A percentile compares a stretch with the other conserved stretches of the same genome.
Conservation (phyloP, 2,329 filamentous ascomycete species). For the Septoria petroselini region DNA sequence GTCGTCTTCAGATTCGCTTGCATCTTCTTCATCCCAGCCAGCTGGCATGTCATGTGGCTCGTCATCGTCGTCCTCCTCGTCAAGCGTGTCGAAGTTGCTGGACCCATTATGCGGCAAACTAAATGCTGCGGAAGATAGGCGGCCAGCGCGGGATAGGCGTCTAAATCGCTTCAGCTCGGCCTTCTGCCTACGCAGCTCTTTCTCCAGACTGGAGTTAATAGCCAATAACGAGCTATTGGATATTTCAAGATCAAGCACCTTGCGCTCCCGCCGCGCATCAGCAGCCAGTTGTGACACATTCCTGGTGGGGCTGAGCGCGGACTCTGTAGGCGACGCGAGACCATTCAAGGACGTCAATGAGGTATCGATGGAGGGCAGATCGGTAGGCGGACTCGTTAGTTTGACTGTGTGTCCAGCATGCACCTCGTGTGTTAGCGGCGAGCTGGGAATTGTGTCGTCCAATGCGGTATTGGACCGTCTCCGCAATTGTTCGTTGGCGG, state of each 20-base stretch:
- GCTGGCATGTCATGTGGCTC: slow-evolving; percentile 6
- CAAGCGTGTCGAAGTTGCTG: slow-evolving; percentile 32
- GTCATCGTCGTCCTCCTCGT: slow-evolving; percentile 36
- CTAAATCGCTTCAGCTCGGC: slow-evolving; percentile 81
- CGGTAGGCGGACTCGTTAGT: slow-evolving; percentile 21
- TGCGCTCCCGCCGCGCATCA: slow-evolving; percentile 87
- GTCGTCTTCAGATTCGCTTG: slow-evolving; percentile 32
- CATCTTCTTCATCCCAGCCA: slow-evolving; percentile 38
- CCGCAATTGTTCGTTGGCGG: slow-evolving; percentile 36
- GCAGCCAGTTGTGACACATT: slow-evolving; percentile 72
- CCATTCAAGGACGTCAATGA: slow-evolving; percentile 24
- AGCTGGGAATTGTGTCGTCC: slow-evolving; percentile 21
- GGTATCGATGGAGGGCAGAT: slow-evolving; percentile 32
- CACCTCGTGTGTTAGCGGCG: slow-evolving; percentile 26
- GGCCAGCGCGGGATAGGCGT: slow-evolving; percentile 77
- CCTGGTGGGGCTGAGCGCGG: slow-evolving; percentile 38
- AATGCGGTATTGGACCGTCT: slow-evolving; percentile 32
- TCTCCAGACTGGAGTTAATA: slow-evolving; percentile 89
- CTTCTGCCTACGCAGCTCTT: slow-evolving; percentile 86
- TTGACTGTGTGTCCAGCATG: slow-evolving; percentile 16
- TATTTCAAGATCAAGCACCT: slow-evolving; percentile 94
- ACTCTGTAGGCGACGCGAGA: slow-evolving; percentile 19
- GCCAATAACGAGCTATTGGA: slow-evolving; percentile 92
- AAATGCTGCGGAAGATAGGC: slow-evolving; percentile 57
- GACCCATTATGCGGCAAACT: slow-evolving; percentile 40